phyloP scores from a whole-genome alignment of 192 early-diverging fungal genomes.

The Jimgerdemannia lactiflua region DNA sequence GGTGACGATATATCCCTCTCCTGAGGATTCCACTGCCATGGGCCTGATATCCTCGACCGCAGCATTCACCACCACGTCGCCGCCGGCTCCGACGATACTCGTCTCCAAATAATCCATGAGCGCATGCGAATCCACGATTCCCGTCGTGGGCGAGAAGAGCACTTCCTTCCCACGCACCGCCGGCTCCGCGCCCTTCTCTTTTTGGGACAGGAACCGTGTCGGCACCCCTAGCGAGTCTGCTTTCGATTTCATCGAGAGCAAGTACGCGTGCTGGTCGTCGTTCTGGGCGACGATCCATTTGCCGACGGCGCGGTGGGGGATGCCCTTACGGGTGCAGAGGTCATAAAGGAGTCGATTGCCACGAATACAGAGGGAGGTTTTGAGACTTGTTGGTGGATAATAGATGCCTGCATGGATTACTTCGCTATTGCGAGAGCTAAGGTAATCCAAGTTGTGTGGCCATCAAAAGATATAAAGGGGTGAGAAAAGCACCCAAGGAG shows the following conservation, averaged over 20 bases:
- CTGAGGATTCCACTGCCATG: background rate
- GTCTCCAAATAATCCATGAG: conserved; percentile 62
- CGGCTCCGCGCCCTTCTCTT: conserved; percentile 55
- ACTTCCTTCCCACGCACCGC: conserved; percentile 50
- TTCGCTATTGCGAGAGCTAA: conserved; percentile 80
- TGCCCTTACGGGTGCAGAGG: conserved; percentile 43
- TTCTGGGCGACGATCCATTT: conserved; percentile 80
- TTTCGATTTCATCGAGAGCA: conserved; percentile 54
- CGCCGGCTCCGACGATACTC: conserved; percentile 46
- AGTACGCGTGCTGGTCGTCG: conserved; percentile 45
- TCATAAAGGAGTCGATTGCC: conserved; percentile 72
- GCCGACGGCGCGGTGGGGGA: conserved; percentile 55
- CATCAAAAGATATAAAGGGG: background rate
- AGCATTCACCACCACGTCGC: conserved; percentile 50
- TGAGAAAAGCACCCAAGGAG: background rate
- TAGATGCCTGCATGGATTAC: conserved; percentile 90
- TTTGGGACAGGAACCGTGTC: conserved; percentile 42
- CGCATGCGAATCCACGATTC: conserved; percentile 78
- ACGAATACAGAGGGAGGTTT: conserved; percentile 72
- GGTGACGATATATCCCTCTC: conserved; percentile 43
- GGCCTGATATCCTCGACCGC: conserved; percentile 41
- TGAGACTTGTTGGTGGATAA: conserved; percentile 72
- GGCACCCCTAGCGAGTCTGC: conserved; percentile 51
- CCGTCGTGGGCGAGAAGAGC: conserved; percentile 69
- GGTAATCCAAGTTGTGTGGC: background rate